A percentile compares a stretch with the other conserved stretches of the same genome.
These are phyloP conservation scores for Metarhizium robertsii DNA, from an alignment of 2,329 filamentous ascomycete genomes.

Conservation along the genomic window DNA sequence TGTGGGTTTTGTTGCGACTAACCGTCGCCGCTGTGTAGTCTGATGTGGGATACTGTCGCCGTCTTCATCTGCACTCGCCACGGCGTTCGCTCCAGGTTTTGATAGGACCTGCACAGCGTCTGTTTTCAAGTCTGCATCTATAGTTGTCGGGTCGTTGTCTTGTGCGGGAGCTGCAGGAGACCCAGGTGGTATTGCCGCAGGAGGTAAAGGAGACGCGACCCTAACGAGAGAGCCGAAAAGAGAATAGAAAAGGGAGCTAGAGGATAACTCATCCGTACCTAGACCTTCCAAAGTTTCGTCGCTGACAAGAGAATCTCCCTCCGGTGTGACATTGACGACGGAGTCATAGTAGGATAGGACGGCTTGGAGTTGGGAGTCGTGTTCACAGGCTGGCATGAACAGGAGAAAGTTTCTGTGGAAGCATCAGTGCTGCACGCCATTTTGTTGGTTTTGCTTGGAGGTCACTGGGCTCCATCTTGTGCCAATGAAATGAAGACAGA, in stretches of 20 bases:
- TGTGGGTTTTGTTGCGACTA: conserved; percentile 13
- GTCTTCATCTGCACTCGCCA: conserved; percentile 3
- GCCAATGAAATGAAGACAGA: neutral
- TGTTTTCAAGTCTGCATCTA: neutral
- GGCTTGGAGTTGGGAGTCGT: conserved; percentile 63
- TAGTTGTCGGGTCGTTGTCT: neutral
- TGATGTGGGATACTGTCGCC: conserved; percentile 13
- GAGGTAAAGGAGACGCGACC: conserved; percentile 44
- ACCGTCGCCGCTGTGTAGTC: conserved; percentile 14
- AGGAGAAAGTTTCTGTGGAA: conserved; percentile 73
- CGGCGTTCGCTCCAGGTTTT: conserved; percentile 9
- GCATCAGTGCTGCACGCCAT: conserved; percentile 4
- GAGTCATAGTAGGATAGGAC: conserved; percentile 88
- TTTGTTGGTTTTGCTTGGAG: neutral
- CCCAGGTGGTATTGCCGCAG: conserved; percentile 15
- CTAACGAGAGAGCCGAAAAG: conserved; percentile 69
- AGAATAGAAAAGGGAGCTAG: conserved; percentile 52
- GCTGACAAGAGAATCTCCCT: conserved; percentile 88
- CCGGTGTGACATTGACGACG: conserved; percentile 78
- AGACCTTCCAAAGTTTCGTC: conserved; percentile 86
- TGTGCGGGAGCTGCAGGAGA: neutral
- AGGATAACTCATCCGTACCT: conserved; percentile 65
- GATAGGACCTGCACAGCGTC: conserved; percentile 3
- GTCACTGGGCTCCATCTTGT: neutral
- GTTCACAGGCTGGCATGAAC: conserved; percentile 62